Percentiles rank a stretch among this genome's conserved stretches.
These are phyloP conservation scores for Nigrograna mackinnonii DNA, from an alignment of 2,329 filamentous ascomycete species.

Conservation along the genomic window DNA sequence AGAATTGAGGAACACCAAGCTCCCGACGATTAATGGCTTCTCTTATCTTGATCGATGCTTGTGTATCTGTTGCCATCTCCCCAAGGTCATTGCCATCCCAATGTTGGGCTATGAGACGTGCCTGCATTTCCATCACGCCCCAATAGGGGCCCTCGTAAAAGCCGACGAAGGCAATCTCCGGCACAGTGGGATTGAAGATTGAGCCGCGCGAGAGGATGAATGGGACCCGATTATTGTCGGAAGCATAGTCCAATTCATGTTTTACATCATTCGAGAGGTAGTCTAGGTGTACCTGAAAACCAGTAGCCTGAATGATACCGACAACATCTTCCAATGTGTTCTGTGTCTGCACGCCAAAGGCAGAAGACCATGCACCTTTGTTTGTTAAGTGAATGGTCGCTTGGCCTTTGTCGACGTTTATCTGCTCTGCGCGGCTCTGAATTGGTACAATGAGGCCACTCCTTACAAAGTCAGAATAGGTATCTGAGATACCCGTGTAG, in stretches of 20 bases:
- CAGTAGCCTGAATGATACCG: slow-evolving; percentile 74
- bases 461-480: slow-evolving; percentile 75
- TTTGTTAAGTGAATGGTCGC: slow-evolving; percentile 10
- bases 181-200: slow-evolving; percentile 63
- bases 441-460: slow-evolving; percentile 54
- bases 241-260: slow-evolving; percentile 60
- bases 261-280: slow-evolving; percentile 65
- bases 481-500: slow-evolving; percentile 71
- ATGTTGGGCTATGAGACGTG: slow-evolving; percentile 65
- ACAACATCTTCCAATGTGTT: slow-evolving; percentile 52
- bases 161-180: slow-evolving; percentile 75
- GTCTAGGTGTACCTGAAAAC: slow-evolving; percentile 68
- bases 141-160: slow-evolving; percentile 86
- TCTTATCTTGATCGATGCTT: slow-evolving; percentile 46
- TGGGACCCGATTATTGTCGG: slow-evolving; percentile 54
- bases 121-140: slow-evolving; percentile 88
- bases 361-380: slow-evolving; percentile 9
- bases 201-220: slow-evolving; percentile 70
- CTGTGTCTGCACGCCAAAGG: not conserved
- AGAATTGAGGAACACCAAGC: slow-evolving; percentile 68
- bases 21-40: slow-evolving; percentile 42
- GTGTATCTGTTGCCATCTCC: not conserved
- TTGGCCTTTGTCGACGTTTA: not conserved
- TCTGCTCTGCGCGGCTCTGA: slow-evolving; percentile 36
- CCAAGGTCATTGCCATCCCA: slow-evolving; percentile 51